phyloP scores from a whole-genome alignment of 257 asterid genomes.

The Plantago ovata region DNA sequence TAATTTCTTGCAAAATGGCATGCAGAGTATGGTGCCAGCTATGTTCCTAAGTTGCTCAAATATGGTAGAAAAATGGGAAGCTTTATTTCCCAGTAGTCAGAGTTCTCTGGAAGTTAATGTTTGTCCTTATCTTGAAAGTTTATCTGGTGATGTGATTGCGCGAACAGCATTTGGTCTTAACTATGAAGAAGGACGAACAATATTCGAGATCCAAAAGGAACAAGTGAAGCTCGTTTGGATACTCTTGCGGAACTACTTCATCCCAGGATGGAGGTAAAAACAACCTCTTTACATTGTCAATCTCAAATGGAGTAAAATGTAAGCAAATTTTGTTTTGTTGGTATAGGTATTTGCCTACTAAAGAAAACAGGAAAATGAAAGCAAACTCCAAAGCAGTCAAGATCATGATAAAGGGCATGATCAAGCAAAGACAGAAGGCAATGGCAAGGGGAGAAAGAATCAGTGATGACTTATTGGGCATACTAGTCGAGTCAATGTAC shows the following conservation, averaged over 20 bases:
- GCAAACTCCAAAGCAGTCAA: too few species aligned
- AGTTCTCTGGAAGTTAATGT: constrained; percentile 12
- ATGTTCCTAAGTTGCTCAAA: constrained; percentile 20
- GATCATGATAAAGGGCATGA: too few species aligned
- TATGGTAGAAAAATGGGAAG: constrained; percentile 23
- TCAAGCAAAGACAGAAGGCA: too few species aligned
- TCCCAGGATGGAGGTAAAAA: constrained; percentile 64
- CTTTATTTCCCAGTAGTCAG: constrained; percentile 2
- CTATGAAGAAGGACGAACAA: constrained; percentile 51
- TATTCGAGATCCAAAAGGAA: constrained; percentile 58
- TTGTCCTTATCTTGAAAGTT: too few species aligned
- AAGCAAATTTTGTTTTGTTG: too few species aligned
- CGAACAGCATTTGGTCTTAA: constrained; percentile 61
- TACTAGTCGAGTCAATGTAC: too few species aligned
- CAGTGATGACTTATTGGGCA: constrained; percentile 27
- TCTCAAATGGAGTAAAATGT: too few species aligned
- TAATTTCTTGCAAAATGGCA: background rate
- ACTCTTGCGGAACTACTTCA: constrained; percentile 45
- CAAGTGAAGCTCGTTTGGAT: constrained; percentile 42
- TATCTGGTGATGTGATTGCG: too few species aligned
- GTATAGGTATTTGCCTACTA: constrained; percentile 56
- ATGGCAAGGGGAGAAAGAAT: too few species aligned
- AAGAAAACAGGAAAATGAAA: constrained; percentile 50
- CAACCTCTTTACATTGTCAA: background rate
- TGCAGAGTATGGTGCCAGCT: constrained; percentile 17